phyloP scores from a whole-genome alignment of 441 rosid species.

The Viola pubescens region DNA sequence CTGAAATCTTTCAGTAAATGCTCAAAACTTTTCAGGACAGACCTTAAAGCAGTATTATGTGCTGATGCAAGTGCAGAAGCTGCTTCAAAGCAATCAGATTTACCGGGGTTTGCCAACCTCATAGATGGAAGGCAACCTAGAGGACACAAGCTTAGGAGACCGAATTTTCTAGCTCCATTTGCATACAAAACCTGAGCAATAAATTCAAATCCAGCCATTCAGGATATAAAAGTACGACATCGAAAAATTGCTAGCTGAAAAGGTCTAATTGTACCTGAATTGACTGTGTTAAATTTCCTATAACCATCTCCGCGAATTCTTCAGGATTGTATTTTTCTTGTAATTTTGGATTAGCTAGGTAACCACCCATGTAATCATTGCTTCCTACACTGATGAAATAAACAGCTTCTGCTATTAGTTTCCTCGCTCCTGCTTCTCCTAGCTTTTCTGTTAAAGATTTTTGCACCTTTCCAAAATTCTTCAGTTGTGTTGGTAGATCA shows the following conservation, averaged over 20 bases:
- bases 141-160: conserved; percentile 37
- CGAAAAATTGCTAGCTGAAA: not conserved
- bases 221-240: not conserved
- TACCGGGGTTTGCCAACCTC: conserved; percentile 33
- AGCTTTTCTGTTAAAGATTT: conserved; percentile 28
- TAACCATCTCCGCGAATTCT: conserved; percentile 35
- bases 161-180: conserved; percentile 51
- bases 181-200: conserved; percentile 32
- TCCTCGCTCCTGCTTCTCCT: conserved; percentile 26
- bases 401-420: conserved; percentile 37
- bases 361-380: conserved; percentile 50
- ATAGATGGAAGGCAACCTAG: conserved; percentile 45
- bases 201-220: not conserved
- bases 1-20: conserved; percentile 31
- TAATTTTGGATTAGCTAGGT: conserved; percentile 32
- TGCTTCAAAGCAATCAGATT: conserved; percentile 36
- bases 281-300: conserved; percentile 45
- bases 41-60: conserved; percentile 36
- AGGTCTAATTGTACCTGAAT: conserved; percentile 29
- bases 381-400: conserved; percentile 50
- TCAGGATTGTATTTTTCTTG: conserved; percentile 27
- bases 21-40: conserved; percentile 30
- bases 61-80: conserved; percentile 39
- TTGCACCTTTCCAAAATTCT: conserved; percentile 28
- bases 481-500: conserved; percentile 35